These are phyloP conservation scores for Trifolium repens DNA, from an alignment of 306 rosid genomes.

Conservation along the genomic window DNA sequence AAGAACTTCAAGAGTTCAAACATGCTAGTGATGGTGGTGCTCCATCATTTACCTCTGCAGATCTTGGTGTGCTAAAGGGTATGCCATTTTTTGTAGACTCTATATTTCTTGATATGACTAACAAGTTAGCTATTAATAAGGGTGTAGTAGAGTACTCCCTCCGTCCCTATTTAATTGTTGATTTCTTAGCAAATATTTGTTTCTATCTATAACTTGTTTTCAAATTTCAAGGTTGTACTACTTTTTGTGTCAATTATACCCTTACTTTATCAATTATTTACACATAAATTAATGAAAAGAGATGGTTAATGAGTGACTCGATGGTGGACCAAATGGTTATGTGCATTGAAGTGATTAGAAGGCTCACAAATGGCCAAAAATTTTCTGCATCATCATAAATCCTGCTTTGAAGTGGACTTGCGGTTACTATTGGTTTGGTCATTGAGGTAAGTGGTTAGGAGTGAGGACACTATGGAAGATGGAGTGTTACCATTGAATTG, in stretches of 20 bases:
- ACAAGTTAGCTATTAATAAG: constrained; percentile 2
- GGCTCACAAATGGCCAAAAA: neutral
- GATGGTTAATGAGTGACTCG: neutral
- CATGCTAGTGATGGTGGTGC: constrained; percentile 55
- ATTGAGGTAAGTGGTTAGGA: neutral
- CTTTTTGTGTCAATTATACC: neutral
- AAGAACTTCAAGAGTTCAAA: constrained; percentile 84
- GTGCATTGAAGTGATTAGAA: constrained; percentile 1
- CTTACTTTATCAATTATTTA: neutral
- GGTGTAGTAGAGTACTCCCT: neutral
- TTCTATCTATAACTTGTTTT: neutral
- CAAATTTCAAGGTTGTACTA: neutral
- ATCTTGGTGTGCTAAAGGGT: constrained; percentile 79
- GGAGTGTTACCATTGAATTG: constrained; percentile 15
- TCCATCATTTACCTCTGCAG: constrained; percentile 58
- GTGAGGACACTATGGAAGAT: constrained; percentile 4
- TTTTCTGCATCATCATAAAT: neutral
- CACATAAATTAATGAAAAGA: neutral
- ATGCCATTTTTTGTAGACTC: constrained; percentile 15
- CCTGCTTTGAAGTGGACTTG: neutral
- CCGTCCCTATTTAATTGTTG: neutral
- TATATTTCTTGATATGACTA: constrained; percentile 4
- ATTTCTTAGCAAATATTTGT: neutral
- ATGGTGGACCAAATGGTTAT: no score
- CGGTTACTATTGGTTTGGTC: constrained; percentile 22